phyloP scores from a whole-genome alignment of 345 rosid genomes.

The Cochlearia excelsa region DNA sequence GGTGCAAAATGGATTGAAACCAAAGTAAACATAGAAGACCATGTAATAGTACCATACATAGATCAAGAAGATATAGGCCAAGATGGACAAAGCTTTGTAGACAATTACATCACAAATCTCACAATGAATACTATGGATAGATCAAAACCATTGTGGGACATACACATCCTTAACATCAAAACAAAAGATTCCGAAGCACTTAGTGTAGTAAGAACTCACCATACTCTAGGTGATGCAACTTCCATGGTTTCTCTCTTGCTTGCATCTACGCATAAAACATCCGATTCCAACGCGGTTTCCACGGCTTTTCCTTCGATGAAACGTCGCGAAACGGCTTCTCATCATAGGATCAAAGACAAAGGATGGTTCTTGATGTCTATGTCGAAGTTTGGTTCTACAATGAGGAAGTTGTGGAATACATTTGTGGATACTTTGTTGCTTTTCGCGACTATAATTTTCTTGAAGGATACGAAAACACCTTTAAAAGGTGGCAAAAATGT shows the following conservation, averaged over 20 bases:
- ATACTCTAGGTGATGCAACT: constrained; percentile 55
- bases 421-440: constrained; percentile 42
- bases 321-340: constrained; percentile 13
- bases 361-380: constrained; percentile 37
- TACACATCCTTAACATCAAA: constrained; percentile 65
- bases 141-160: constrained; percentile 78
- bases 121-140: constrained; percentile 49
- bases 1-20: constrained; percentile 54
- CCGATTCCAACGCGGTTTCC: constrained; percentile 49
- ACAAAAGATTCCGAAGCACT: constrained; percentile 63
- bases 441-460: constrained; percentile 41
- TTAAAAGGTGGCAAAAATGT: constrained; percentile 36
- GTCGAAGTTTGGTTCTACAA: constrained; percentile 33
- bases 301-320: constrained; percentile 48
- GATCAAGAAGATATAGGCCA: constrained; percentile 39
- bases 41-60: constrained; percentile 49
- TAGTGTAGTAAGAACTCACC: constrained; percentile 46
- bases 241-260: constrained; percentile 56
- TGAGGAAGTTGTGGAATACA: constrained; percentile 51
- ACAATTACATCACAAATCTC: constrained; percentile 58
- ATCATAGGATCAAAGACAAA: not conserved
- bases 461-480: constrained; percentile 52
- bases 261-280: constrained; percentile 50
- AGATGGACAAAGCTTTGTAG: constrained; percentile 50
- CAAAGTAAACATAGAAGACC: constrained; percentile 56